These are phyloP conservation scores for Quillaja saponaria DNA, from an alignment of 306 rosid genomes.

Conservation along the genomic window DNA sequence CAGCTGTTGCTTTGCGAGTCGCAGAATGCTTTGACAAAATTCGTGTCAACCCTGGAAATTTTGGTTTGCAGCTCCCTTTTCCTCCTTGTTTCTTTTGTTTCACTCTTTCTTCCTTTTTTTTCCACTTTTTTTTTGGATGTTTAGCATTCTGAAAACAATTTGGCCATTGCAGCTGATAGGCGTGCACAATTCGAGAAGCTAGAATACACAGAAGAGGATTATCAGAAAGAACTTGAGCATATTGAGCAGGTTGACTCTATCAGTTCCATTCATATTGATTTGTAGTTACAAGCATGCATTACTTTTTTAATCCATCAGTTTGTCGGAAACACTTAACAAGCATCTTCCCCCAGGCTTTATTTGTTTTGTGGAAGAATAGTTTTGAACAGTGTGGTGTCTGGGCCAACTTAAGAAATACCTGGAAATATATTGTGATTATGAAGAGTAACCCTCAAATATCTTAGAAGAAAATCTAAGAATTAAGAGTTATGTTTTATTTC, in stretches of 20 bases:
- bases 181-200: constrained; percentile 90
- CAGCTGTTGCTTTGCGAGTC: constrained; percentile 76
- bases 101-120: not conserved
- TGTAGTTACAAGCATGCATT: not conserved
- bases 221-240: constrained; percentile 96
- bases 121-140: not conserved
- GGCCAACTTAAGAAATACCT: too few species aligned
- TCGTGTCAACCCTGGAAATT: constrained; percentile 93
- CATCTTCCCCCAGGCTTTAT: too few species aligned
- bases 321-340: too few species aligned
- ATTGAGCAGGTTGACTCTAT: constrained; percentile 70
- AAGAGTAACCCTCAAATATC: too few species aligned
- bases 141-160: constrained; percentile 30
- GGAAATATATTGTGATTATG: too few species aligned
- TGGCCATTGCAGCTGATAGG: constrained; percentile 77
- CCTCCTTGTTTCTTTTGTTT: constrained; percentile 7
- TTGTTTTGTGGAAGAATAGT: too few species aligned
- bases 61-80: constrained; percentile 52
- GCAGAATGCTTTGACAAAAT: constrained; percentile 93
- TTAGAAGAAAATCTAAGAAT: too few species aligned
- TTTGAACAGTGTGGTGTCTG: too few species aligned
- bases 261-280: constrained; percentile 5
- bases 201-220: constrained; percentile 91
- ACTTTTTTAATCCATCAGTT: not conserved
- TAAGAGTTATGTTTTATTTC: too few species aligned